Evolutionary conservation across 495 filamentous ascomycete species (phyloP).

Genomic region (Xylaria palmicola): DNA sequence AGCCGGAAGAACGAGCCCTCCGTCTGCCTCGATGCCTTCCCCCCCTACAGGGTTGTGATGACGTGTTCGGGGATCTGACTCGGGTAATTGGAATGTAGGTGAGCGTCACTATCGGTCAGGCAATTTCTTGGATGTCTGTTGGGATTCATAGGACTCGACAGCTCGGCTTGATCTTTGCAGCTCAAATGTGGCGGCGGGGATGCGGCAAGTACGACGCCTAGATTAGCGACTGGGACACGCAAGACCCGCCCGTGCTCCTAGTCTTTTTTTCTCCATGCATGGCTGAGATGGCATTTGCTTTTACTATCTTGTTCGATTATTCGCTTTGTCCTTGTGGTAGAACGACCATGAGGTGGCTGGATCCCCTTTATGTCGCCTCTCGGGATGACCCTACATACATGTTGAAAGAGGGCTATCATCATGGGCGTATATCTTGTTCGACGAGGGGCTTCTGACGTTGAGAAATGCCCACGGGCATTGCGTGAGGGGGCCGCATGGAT

Average conservation of each 20-base stretch:
- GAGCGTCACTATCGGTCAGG: conserved; percentile 13
- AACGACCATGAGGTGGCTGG: conserved; percentile 37
- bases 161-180: conserved; percentile 13
- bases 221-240: conserved; percentile 19
- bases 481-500: conserved; percentile 28
- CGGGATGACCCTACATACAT: conserved; percentile 30
- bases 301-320: conserved; percentile 38
- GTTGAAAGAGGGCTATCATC: conserved; percentile 28
- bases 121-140: conserved; percentile 16
- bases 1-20: conserved; percentile 6
- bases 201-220: conserved; percentile 23
- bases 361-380: conserved; percentile 33
- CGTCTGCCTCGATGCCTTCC: conserved; percentile 15
- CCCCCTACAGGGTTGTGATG: conserved; percentile 14
- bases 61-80: conserved; percentile 9
- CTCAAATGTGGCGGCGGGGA: conserved; percentile 12
- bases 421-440: conserved; percentile 43
- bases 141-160: conserved; percentile 8
- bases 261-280: conserved; percentile 48
- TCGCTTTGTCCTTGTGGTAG: conserved; percentile 42
- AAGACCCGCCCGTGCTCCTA: conserved; percentile 33
- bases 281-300: conserved; percentile 41
- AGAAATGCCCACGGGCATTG: conserved; percentile 19
- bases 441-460: conserved; percentile 24
- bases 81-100: conserved; percentile 9